A percentile compares a stretch with the other conserved stretches of the same genome.
phyloP scores from a whole-genome alignment of 2,329 filamentous ascomycete species.

The Microsporum audouinii region DNA sequence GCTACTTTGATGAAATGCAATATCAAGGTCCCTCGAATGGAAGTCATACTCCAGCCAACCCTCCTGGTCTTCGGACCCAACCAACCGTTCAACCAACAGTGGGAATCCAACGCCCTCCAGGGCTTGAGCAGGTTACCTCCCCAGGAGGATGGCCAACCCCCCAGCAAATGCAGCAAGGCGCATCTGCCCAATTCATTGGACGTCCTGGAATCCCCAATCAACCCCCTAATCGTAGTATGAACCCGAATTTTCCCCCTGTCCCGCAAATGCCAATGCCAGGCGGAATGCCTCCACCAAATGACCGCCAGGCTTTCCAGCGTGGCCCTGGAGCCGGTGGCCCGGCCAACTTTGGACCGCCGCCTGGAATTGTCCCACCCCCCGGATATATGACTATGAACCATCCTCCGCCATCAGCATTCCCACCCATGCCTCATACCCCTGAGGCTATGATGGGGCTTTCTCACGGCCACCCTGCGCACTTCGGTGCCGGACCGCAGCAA shows the following conservation, averaged over 20 bases:
- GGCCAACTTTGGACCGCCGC: constrained; percentile 27
- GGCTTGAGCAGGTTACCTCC: constrained; percentile 33
- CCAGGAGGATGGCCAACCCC: constrained; percentile 31
- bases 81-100: constrained; percentile 26
- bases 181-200: constrained; percentile 25
- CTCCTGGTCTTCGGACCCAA: constrained; percentile 26
- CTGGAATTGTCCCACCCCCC: constrained; percentile 36
- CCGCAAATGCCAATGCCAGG: constrained; percentile 27
- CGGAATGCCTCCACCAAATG: constrained; percentile 25
- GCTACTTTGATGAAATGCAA: constrained; percentile 33
- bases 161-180: constrained; percentile 26
- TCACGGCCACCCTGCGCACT: constrained; percentile 26
- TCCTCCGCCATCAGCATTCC: constrained; percentile 26
- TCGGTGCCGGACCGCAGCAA: constrained; percentile 28
- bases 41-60: constrained; percentile 26
- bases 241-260: constrained; percentile 25
- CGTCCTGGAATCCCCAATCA: constrained; percentile 26
- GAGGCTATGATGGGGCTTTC: constrained; percentile 30
- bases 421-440: constrained; percentile 29
- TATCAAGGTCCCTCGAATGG: constrained; percentile 23
- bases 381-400: constrained; percentile 34
- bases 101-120: constrained; percentile 35
- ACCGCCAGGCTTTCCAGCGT: constrained; percentile 29
- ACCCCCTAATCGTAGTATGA: constrained; percentile 26
- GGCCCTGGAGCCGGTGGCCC: constrained; percentile 19